Base-by-base conservation (phyloP, 2,329 filamentous ascomycete genomes). In the Alternaria atra region DNA sequence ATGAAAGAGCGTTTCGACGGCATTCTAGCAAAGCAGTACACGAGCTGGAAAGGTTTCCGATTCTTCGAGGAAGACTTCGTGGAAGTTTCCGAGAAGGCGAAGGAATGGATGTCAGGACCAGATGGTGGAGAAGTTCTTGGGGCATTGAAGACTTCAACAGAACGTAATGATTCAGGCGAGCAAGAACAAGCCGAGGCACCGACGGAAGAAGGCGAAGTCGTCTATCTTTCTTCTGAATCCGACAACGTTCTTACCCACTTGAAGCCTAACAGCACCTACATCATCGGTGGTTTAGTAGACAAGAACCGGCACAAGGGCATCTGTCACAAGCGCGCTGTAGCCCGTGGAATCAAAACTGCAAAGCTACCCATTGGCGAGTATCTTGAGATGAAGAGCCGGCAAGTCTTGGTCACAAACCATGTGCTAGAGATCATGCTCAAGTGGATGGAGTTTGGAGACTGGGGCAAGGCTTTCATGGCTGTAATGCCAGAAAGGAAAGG, bases 231-330 rank as follows among this genome's bases (percentile, higher is more conserved):
- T 7, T 93, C 93, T 15, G 95, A 99, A 78, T 96, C 93, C n/a
- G 89, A 91, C 0, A 85, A 97, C 68, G 94, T 91, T 0, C 85
- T 99, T 30, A 89, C 90, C 6, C 87, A 91, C 43, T 86, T 99
- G 43, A 93, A 94, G 76, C 92, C 94, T 0, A 90, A 95, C 80
- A 93, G 90, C 62, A 94, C 89, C 60, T 99, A 99, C 78, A 90
- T 99, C 64, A 91, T 99, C 57, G 95, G 95, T 35, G 95, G 94
- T 0, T 84, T 99, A 35, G 95, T 99, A 27, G 95, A 99, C 81
- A 94, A 94, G 81, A 99, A 99, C 79, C 87, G 95, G 44, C 90
- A 99, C 80, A 99, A 99, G 82, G 93, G 92, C 1, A 84, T 99
- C 37, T 99, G 95, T 80, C 93, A 97, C 84, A 90, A 90, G 70